Base-by-base conservation (phyloP, 2,329 filamentous ascomycete genomes). In the Diatrype stigma region DNA sequence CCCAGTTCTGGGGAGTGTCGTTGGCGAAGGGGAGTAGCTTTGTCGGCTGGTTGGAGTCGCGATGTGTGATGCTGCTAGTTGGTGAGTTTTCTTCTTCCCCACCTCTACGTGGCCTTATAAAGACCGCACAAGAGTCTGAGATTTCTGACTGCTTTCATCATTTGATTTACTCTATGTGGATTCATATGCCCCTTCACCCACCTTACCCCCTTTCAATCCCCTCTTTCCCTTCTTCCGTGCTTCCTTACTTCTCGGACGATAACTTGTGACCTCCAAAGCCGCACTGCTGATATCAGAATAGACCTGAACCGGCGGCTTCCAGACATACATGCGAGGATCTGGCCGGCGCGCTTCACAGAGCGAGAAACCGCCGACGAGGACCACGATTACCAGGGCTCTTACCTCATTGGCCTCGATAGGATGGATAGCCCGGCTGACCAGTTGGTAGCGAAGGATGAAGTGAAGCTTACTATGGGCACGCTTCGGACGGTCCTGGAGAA, bases 1-100 rank as follows among this genome's bases (percentile, higher is more conserved):
- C 81, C 1, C 81, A 84, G 45, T 87, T 84, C 64, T 88, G 85
- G 85, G 83, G 82, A 1, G 67, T 76, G 6, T 81, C 81, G 2
- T 67, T 75, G 1, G 67, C 73, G 1, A 80, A 77, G 49, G 80
- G 81, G 1, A 78, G 76, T 19, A 69, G 72, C 12, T 75, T 85
- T 45, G 68, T 86, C 0, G 80, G 81, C 11, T 87, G 84, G 84
- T 64, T 87, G 2, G 84, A 87, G 59, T 84, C 81, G 7, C 74
- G 79, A 49, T 82, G 78, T 49, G 72, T 82, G 2, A 69, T 73
- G 51, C 67, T 87, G 32, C 72, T 87, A 19, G 77, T 81, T 53
- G 80, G 80, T 82, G 68, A 67, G 75, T 69, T 8, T 48, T 12
- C 22, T 6, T n/a, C 26, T n/a, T 49, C 60, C 26, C 50, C 51